phyloP scores from a whole-genome alignment of 305 asterid genomes.

The Solanum aculeatissimum region DNA sequence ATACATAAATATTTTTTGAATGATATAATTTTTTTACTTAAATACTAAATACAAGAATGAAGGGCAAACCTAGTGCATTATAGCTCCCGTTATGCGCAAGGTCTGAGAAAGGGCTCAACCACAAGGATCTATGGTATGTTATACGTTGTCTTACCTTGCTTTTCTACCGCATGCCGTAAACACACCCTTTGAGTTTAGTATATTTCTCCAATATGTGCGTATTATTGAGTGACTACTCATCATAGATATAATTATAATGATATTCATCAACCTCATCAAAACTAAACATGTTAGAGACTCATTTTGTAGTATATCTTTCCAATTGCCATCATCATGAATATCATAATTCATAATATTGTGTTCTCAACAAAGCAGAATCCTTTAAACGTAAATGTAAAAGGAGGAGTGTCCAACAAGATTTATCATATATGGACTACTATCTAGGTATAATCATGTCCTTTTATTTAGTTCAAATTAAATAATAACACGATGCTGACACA shows the following conservation, averaged over 20 bases:
- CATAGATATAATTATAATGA: background rate
- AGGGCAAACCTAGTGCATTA: too few species aligned
- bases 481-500: background rate
- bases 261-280: background rate
- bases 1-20: background rate
- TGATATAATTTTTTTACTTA: background rate
- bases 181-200: background rate
- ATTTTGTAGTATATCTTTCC: background rate
- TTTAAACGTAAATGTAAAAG: background rate
- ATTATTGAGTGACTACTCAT: background rate
- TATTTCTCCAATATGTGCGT: background rate
- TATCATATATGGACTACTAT: background rate
- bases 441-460: background rate
- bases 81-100: too few species aligned
- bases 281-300: background rate
- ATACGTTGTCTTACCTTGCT: too few species aligned
- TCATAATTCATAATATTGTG: background rate
- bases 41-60: background rate
- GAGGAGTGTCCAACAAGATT: background rate
- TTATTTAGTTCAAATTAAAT: background rate
- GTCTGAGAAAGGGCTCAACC: too few species aligned
- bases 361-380: background rate
- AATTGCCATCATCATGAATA: background rate
- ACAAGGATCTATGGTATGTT: too few species aligned
- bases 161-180: background rate